Percentiles rank a stretch among this genome's conserved stretches.
These are phyloP conservation scores for Ilyonectria destructans DNA, from an alignment of 2,329 filamentous ascomycete genomes.

Conservation along the genomic window DNA sequence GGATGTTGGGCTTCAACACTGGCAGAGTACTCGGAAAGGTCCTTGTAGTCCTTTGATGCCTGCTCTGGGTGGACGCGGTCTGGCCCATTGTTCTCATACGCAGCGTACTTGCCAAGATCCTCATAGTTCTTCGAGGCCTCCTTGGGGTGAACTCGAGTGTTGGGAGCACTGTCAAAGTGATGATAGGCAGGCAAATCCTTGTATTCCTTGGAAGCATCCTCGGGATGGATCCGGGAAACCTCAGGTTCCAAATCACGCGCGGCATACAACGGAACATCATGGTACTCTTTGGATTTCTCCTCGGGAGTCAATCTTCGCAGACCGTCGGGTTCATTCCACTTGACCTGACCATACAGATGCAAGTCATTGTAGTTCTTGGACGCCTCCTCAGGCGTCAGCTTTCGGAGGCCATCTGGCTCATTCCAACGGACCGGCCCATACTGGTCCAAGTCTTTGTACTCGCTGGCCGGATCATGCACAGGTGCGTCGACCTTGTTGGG, in stretches of 20 bases:
- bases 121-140: conserved; percentile 57
- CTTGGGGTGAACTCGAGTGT: conserved; percentile 50
- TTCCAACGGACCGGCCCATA: conserved; percentile 59
- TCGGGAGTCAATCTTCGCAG: conserved; percentile 51
- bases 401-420: conserved; percentile 58
- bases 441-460: conserved; percentile 61
- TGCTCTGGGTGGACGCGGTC: conserved; percentile 51
- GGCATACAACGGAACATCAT: conserved; percentile 56
- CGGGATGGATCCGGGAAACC: conserved; percentile 42
- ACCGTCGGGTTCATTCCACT: conserved; percentile 58
- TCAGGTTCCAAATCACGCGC: conserved; percentile 44
- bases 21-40: conserved; percentile 54
- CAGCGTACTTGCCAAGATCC: conserved; percentile 55
- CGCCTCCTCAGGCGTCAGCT: conserved; percentile 53
- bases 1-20: conserved; percentile 53
- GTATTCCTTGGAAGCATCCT: conserved; percentile 52
- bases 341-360: conserved; percentile 54
- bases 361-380: conserved; percentile 60
- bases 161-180: conserved; percentile 48
- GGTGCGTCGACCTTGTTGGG: conserved; percentile 54
- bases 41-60: conserved; percentile 54
- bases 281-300: conserved; percentile 60
- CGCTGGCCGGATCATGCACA: conserved; percentile 47
- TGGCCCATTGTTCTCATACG: conserved; percentile 47
- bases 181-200: conserved; percentile 48